These are phyloP conservation scores for Trametes polyzona DNA, from an alignment of 1,284 basidiomycete genomes.

Conservation along the genomic window DNA sequence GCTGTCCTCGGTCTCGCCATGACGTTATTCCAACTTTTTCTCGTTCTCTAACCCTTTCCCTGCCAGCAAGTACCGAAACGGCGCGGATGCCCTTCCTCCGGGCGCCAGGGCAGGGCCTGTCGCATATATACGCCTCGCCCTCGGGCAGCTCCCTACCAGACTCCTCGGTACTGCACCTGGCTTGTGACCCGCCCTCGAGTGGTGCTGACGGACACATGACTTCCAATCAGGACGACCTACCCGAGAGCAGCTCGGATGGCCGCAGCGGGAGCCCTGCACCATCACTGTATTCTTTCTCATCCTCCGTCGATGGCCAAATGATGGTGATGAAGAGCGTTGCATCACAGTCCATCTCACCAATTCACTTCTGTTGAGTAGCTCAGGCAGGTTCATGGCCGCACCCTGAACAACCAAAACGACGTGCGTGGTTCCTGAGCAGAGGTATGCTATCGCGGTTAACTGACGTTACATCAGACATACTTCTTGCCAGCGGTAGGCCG, in stretches of 20 bases:
- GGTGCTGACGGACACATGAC: slow-evolving; percentile 15
- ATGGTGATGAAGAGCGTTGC: no score
- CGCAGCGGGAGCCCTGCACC: slow-evolving; percentile 36
- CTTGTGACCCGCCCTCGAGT: slow-evolving; percentile 1
- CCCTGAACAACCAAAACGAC: slow-evolving; percentile 40
- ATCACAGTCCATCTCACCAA: not conserved
- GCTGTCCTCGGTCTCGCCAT: slow-evolving; percentile 12
- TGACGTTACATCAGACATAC: slow-evolving; percentile 30
- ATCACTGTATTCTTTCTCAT: slow-evolving; percentile 39
- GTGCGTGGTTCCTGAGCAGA: slow-evolving; percentile 19
- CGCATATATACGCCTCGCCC: slow-evolving; percentile 21
- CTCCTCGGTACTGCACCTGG: slow-evolving; percentile 15
- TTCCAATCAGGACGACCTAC: slow-evolving; percentile 14
- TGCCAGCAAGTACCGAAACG: slow-evolving; percentile 12
- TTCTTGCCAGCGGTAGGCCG: slow-evolving; percentile 34
- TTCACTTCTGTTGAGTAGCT: slow-evolving; percentile 26
- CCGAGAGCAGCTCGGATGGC: slow-evolving; percentile 17
- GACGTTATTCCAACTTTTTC: slow-evolving; percentile 20
- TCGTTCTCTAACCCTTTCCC: slow-evolving; percentile 2
- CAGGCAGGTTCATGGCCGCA: slow-evolving; percentile 37
- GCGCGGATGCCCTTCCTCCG: slow-evolving; percentile 11
- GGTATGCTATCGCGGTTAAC: not conserved
- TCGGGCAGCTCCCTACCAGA: slow-evolving; percentile 9
- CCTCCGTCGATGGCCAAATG: slow-evolving; percentile 37
- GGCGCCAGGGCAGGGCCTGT: slow-evolving; percentile 13